phyloP scores from a whole-genome alignment of 2,329 filamentous ascomycete genomes.

The Dactylonectria macrodidyma region DNA sequence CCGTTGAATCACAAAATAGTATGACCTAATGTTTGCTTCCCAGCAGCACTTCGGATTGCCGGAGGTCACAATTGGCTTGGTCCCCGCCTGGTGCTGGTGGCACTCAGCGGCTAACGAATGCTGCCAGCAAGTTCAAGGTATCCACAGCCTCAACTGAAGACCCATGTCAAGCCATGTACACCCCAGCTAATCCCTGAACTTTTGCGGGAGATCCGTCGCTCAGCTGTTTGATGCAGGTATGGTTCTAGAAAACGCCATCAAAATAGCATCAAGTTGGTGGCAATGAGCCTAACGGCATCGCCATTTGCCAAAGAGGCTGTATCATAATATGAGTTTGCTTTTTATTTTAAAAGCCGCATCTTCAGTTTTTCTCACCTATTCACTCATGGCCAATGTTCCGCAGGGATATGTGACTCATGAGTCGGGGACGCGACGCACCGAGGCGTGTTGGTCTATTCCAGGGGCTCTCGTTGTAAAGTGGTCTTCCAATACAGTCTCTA shows the following conservation, averaged over 20 bases:
- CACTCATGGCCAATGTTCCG: no score
- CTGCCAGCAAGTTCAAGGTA: conserved; percentile 59
- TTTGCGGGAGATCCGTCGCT: conserved; percentile 37
- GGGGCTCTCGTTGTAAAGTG: no score
- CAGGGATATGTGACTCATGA: no score
- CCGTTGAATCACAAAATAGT: conserved; percentile 44
- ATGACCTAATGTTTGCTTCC: conserved; percentile 58
- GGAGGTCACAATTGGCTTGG: conserved; percentile 57
- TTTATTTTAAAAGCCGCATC: not conserved
- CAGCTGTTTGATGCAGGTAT: conserved; percentile 46
- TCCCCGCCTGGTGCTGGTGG: conserved; percentile 59
- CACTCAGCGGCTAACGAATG: conserved; percentile 59
- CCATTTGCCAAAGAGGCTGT: conserved; percentile 50
- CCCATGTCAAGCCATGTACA: not conserved
- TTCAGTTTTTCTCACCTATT: conserved; percentile 3
- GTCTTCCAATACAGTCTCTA: no score
- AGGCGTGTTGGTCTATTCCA: no score
- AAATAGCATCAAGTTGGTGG: conserved; percentile 44
- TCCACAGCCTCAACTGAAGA: conserved; percentile 3
- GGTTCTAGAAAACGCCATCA: conserved; percentile 48
- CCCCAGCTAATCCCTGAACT: conserved; percentile 3
- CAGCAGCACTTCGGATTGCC: conserved; percentile 56
- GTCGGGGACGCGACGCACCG: no score
- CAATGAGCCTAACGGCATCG: conserved; percentile 44
- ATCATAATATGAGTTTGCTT: conserved; percentile 43